A percentile compares a stretch with the other conserved stretches of the same genome.
phyloP scores from a whole-genome alignment of 345 rosid species.

The Ceriops zippeliana region DNA sequence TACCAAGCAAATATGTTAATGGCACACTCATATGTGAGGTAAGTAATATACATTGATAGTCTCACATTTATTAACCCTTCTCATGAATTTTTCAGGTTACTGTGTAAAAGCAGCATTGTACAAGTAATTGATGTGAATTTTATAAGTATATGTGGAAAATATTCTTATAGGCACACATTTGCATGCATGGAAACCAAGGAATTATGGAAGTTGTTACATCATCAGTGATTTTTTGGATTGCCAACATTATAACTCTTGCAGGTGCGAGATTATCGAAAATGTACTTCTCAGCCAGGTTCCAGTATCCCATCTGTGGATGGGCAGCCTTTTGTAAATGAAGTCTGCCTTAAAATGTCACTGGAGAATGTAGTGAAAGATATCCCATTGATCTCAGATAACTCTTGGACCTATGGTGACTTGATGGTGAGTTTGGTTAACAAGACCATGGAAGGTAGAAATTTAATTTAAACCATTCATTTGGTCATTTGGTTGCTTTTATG shows the following conservation, averaged over 20 bases:
- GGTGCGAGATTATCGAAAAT: slow-evolving; percentile 80
- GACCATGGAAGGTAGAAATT: slow-evolving; percentile 8
- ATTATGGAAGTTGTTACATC: slow-evolving; percentile 4
- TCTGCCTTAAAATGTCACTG: slow-evolving; percentile 72
- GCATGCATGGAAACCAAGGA: neutral
- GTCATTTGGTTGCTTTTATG: slow-evolving; percentile 6
- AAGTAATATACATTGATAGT: slow-evolving; percentile 16
- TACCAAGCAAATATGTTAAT: slow-evolving; percentile 69
- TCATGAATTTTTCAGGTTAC: neutral
- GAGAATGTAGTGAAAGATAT: slow-evolving; percentile 94
- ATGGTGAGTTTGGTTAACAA: slow-evolving; percentile 51
- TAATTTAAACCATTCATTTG: neutral
- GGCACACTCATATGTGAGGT: slow-evolving; percentile 87
- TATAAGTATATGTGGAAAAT: neutral
- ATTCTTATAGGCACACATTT: neutral
- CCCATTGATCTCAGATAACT: slow-evolving; percentile 63
- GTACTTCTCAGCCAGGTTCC: slow-evolving; percentile 50
- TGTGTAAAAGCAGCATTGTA: neutral
- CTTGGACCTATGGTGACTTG: slow-evolving; percentile 97
- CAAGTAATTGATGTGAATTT: neutral
- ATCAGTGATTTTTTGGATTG: neutral
- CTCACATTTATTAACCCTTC: neutral
- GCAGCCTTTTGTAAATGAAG: slow-evolving; percentile 56
- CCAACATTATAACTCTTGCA: slow-evolving; percentile 31
- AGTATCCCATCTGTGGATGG: slow-evolving; percentile 23